These are phyloP conservation scores for Emergomyces africanus DNA, from an alignment of 2,329 filamentous ascomycete genomes.

Conservation along the genomic window DNA sequence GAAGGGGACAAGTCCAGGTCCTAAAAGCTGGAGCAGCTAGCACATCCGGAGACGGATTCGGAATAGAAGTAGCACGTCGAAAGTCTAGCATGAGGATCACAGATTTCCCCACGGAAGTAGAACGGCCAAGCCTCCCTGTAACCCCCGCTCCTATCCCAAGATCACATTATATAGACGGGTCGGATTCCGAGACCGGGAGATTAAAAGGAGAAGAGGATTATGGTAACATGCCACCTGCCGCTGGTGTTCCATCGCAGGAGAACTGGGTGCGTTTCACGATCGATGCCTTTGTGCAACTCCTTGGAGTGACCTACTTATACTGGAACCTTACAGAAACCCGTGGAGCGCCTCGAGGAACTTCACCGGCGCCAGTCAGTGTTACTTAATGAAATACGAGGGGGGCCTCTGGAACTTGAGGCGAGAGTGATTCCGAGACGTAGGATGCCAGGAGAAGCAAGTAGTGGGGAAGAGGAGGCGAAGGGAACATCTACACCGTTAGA, in stretches of 20 bases:
- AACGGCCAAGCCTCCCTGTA: constrained; percentile 78
- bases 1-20: constrained; percentile 37
- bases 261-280: constrained; percentile 77
- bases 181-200: constrained; percentile 37
- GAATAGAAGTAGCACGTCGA: constrained; percentile 18
- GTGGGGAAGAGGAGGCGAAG: not conserved
- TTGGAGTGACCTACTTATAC: constrained; percentile 33
- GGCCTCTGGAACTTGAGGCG: not conserved
- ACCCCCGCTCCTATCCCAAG: constrained; percentile 69
- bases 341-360: constrained; percentile 56
- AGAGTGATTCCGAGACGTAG: not conserved
- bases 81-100: constrained; percentile 57
- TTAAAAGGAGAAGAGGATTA: constrained; percentile 19
- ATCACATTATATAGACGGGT: constrained; percentile 37
- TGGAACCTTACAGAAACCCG: constrained; percentile 51
- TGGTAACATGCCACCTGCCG: constrained; percentile 56
- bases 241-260: constrained; percentile 73
- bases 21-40: constrained; percentile 12
- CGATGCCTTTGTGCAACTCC: constrained; percentile 32
- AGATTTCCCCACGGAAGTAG: constrained; percentile 71
- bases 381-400: constrained; percentile 28
- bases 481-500: not conserved
- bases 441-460: not conserved
- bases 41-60: constrained; percentile 13
- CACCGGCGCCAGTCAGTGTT: constrained; percentile 53